Percentiles rank a stretch among this genome's conserved stretches.
These are phyloP conservation scores for Eutrema yunnanense DNA, from an alignment of 345 rosid genomes.

Conservation along the genomic window DNA sequence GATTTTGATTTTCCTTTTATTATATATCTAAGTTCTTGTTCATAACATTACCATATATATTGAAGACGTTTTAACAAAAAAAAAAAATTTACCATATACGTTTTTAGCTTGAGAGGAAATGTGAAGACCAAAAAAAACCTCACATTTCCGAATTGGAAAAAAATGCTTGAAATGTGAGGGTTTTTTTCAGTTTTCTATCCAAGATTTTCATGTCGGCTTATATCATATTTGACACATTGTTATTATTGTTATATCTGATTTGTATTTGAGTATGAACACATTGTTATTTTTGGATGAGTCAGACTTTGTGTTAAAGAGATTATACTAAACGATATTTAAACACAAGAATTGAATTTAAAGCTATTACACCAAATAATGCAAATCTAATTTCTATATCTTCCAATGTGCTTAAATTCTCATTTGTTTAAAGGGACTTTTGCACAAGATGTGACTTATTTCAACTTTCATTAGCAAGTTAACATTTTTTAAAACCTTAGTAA, in stretches of 20 bases:
- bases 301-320: neutral
- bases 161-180: constrained; percentile 6
- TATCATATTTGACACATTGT: neutral
- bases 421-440: too few species aligned
- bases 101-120: neutral
- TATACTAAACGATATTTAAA: neutral
- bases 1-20: neutral
- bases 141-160: neutral
- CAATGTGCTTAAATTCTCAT: too few species aligned
- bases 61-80: too few species aligned
- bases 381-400: too few species aligned
- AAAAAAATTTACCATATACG: too few species aligned
- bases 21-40: neutral
- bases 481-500: too few species aligned
- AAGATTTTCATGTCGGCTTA: neutral
- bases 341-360: neutral
- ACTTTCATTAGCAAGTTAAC: too few species aligned
- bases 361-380: neutral
- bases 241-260: neutral
- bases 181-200: neutral
- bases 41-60: constrained; percentile 6
- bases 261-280: neutral
- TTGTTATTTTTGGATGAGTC: neutral
- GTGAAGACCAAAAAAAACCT: neutral
- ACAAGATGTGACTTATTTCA: too few species aligned